Base-by-base conservation (phyloP, 805 yeast genomes). In the Sporopachydermia lactativora region DNA sequence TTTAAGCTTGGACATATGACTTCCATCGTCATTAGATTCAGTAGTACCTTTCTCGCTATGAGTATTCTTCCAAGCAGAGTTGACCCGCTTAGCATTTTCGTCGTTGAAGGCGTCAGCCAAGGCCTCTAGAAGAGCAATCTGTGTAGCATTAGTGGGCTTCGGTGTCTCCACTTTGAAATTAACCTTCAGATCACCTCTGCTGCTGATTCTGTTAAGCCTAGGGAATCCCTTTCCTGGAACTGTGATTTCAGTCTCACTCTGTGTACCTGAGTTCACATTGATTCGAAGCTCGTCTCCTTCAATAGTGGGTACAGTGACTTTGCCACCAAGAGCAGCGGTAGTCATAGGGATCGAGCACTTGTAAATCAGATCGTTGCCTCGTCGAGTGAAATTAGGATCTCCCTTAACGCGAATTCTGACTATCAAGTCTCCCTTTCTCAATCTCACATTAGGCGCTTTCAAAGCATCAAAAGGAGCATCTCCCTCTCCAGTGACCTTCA, bases 321-420 rank as follows among this genome's bases (percentile, higher is more conserved):
- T 76, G 34, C 99, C 99, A 45, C 99, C 99, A 37, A 92, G 66
- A 0, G 96, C 86, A 1, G 98, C 98, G 0, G 98, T 92, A 1
- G 98, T 92, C 76, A 85, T 81, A 38, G 92, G 81, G 40, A 92
- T 76, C 36, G 75, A 74, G 38, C 77, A 74, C 18, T 68, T 66
- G 52, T 75, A 71, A 43, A 81, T 57, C 43, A 92, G 68, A 51
- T 83, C 79, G 48, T 73, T 71, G 28, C 81, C 78, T 24, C 65
- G 66, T 39, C 95, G 71, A 18, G 66, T 62, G 60, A 88, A 92
- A 19, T 65, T 60, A 31, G 77, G 69, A 57, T 92, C 96, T 19
- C 77, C 77, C 49, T 71, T 66, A 18, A 92, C 92, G 47, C 76
- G 73, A 34, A 92, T 75, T 50, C 95, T 71, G 15, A 92, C 76